Conservation (phyloP, 345 rosid species). For the Microthlaspi erraticum region DNA sequence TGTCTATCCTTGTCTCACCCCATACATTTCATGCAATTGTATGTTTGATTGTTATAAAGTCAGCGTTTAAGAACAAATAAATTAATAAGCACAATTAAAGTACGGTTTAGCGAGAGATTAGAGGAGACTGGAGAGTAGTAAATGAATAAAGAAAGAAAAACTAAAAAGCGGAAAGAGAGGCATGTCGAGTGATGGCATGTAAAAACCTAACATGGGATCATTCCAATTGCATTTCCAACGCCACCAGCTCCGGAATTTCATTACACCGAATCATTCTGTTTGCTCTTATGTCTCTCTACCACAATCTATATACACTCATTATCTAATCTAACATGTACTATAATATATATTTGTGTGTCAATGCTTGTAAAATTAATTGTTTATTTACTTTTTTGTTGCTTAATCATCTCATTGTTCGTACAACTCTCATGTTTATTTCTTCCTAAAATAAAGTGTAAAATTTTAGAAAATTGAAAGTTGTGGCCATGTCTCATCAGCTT, state of each 20-base stretch:
- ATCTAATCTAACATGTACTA: conserved; percentile 13
- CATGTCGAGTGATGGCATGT: conserved; percentile 48
- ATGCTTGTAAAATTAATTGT: not conserved
- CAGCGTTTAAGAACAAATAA: not conserved
- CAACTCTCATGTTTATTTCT: not conserved
- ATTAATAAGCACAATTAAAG: conserved; percentile 2
- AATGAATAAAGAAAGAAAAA: not conserved
- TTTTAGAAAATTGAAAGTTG: not conserved
- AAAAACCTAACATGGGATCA: conserved; percentile 47
- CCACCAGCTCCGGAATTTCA: conserved; percentile 30
- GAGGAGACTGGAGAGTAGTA: conserved; percentile 22
- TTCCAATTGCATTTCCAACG: conserved; percentile 41
- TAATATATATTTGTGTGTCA: not conserved
- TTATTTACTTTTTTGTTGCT: not conserved
- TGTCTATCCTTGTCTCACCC: conserved; percentile 38
- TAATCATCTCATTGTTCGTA: not conserved
- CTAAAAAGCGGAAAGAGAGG: conserved; percentile 36
- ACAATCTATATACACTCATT: conserved; percentile 11
- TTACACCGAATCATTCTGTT: conserved; percentile 44
- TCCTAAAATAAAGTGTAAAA: not conserved
- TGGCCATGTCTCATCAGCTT: not conserved
- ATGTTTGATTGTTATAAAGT: not conserved
- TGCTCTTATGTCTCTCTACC: conserved; percentile 34
- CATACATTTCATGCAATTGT: conserved; percentile 4
- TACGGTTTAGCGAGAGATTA: conserved; percentile 29